Percentiles rank a stretch among this genome's conserved stretches.
Evolutionary conservation across 2,329 filamentous ascomycete species (phyloP).

Genomic region (Colletotrichum eleusines): DNA sequence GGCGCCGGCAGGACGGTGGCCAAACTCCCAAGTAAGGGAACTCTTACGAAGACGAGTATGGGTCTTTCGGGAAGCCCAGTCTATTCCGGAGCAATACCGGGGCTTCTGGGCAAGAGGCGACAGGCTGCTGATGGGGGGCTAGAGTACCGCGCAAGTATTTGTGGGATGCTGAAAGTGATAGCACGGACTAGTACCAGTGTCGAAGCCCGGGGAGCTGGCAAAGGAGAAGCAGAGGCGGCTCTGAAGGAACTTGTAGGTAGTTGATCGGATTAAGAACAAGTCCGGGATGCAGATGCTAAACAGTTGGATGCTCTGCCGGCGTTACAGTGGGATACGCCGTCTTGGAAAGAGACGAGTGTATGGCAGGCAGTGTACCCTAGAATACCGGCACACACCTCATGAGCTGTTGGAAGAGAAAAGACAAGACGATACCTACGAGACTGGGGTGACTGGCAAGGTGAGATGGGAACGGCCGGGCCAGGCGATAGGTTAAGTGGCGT

Average conservation of each 20-base stretch:
- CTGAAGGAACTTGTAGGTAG: neutral
- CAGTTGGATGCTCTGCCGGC: slow-evolving; percentile 6
- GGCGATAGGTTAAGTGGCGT: slow-evolving; percentile 39
- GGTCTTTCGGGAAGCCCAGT: slow-evolving; percentile 13
- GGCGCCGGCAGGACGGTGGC: slow-evolving; percentile 30
- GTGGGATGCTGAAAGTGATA: slow-evolving; percentile 7
- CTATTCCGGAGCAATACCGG: slow-evolving; percentile 20
- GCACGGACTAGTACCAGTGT: slow-evolving; percentile 12
- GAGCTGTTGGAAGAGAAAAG: slow-evolving; percentile 29
- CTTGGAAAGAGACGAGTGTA: slow-evolving; percentile 18
- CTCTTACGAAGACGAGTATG: slow-evolving; percentile 20
- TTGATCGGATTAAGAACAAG: slow-evolving; percentile 4
- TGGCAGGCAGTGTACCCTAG: slow-evolving; percentile 12
- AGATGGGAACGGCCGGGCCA: slow-evolving; percentile 22
- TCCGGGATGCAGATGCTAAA: slow-evolving; percentile 16
- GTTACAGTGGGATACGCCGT: slow-evolving; percentile 3
- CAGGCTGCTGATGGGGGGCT: neutral
- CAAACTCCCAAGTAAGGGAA: slow-evolving; percentile 20
- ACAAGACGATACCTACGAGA: slow-evolving; percentile 19
- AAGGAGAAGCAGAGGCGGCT: slow-evolving; percentile 7
- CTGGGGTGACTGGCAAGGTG: slow-evolving; percentile 23
- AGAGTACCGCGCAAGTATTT: neutral
- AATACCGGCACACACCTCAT: slow-evolving; percentile 17
- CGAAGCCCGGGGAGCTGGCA: slow-evolving; percentile 6
- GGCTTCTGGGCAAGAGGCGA: slow-evolving; percentile 22